Evolutionary conservation across 2,329 filamentous ascomycete genomes (phyloP).

Genomic region (Chaetothyriales sp.): DNA sequence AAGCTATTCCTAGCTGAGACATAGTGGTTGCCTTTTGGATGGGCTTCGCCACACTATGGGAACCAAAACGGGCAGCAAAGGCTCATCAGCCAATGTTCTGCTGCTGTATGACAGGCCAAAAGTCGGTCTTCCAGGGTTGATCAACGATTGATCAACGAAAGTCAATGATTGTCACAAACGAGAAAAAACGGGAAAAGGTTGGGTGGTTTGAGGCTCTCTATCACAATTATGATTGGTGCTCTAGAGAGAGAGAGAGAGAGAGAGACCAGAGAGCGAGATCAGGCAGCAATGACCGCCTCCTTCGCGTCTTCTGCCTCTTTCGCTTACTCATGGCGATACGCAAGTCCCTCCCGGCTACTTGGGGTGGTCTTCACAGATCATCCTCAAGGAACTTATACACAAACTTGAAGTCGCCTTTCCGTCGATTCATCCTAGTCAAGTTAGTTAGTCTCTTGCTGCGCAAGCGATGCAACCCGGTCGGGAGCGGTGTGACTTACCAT

Average conservation of each 20-base stretch:
- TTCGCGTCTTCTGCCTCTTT: too few species aligned
- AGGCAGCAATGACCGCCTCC: background rate
- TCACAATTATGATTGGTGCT: background rate
- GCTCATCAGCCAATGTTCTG: background rate
- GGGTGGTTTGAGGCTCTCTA: background rate
- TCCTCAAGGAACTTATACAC: constrained; percentile 96
- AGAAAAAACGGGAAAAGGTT: background rate
- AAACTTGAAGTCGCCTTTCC: constrained; percentile 97
- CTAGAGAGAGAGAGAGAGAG: background rate
- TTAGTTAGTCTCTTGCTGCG: constrained; percentile 9
- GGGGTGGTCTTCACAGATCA: constrained; percentile 44
- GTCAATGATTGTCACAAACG: background rate
- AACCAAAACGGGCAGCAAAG: background rate
- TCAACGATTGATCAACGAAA: too few species aligned
- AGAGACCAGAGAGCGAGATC: background rate
- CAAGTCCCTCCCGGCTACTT: background rate
- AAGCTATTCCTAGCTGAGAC: background rate
- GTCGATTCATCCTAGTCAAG: constrained; percentile 75
- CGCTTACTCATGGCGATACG: background rate
- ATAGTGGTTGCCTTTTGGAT: background rate
- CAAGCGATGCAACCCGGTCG: constrained; percentile 9
- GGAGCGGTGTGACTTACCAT: constrained; percentile 49
- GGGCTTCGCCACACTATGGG: background rate
- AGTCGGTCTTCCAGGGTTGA: background rate
- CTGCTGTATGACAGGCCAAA: background rate